A percentile compares a stretch with the other conserved stretches of the same genome.
phyloP scores from a whole-genome alignment of 306 rosid genomes.

The Calophaca sinica region DNA sequence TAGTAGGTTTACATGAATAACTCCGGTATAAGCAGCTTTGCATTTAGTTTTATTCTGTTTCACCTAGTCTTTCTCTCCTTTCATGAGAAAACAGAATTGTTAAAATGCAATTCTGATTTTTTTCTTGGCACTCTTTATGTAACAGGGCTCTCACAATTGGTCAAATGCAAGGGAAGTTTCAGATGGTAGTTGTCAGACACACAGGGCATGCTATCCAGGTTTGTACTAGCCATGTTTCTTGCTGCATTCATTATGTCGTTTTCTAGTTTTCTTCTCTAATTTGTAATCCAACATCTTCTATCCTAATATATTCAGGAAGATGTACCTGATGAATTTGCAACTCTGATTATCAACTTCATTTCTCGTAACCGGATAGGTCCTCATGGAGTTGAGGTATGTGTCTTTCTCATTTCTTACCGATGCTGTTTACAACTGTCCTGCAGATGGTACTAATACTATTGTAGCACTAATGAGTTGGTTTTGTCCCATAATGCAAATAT shows the following conservation, averaged over 20 bases:
- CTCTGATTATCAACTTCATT: conserved; percentile 71
- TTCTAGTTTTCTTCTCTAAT: conserved; percentile 27
- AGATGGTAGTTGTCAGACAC: conserved; percentile 86
- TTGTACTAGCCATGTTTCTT: conserved; percentile 23
- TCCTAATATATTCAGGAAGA: conserved; percentile 73
- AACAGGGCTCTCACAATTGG: conserved; percentile 93
- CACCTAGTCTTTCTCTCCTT: conserved; percentile 9
- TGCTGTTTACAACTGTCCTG: conserved; percentile 19
- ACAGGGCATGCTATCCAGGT: conserved; percentile 99
- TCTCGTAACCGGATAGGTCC: conserved; percentile 88
- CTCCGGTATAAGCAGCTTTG: not conserved
- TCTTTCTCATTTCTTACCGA: conserved; percentile 28
- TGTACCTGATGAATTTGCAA: conserved; percentile 88
- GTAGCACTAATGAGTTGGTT: conserved; percentile 8
- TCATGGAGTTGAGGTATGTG: conserved; percentile 84
- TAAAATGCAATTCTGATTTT: conserved; percentile 40
- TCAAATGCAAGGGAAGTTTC: conserved; percentile 99
- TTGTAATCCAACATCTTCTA: conserved; percentile 36
- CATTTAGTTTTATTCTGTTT: conserved; percentile 14
- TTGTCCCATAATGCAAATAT: not conserved
- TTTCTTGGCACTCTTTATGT: conserved; percentile 44
- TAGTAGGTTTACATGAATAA: conserved; percentile 2
- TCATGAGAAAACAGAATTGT: conserved; percentile 29
- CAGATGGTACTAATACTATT: conserved; percentile 18
- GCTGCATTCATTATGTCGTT: not conserved